Evolutionary conservation across 1,139 yeast genomes (phyloP).

Genomic region (Saccharomycopsis hybrid): DNA sequence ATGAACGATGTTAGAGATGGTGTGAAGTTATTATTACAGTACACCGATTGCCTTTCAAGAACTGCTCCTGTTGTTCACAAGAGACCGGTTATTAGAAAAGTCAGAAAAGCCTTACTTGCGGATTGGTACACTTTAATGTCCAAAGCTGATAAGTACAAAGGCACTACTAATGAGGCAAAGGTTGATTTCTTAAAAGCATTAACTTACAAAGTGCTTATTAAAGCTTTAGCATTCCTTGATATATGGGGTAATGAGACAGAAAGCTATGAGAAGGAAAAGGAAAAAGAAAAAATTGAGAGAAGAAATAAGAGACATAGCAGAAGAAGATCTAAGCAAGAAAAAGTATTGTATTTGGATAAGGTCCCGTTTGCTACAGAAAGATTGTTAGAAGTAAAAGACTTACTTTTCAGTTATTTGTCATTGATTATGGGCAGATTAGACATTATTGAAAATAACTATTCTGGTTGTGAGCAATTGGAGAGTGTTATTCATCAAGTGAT

Average conservation of each 20-base stretch:
- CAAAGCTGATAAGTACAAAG: constrained; percentile 77
- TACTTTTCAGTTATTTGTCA: constrained; percentile 65
- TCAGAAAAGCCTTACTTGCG: constrained; percentile 74
- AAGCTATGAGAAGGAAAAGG: constrained; percentile 26
- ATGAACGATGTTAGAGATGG: constrained; percentile 74
- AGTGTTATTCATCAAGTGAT: constrained; percentile 63
- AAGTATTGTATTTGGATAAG: constrained; percentile 31
- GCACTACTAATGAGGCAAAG: constrained; percentile 58
- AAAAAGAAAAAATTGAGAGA: constrained; percentile 25
- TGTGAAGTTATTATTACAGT: constrained; percentile 65
- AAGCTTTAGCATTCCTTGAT: constrained; percentile 66
- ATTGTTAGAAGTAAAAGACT: constrained; percentile 66
- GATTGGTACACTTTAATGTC: constrained; percentile 89
- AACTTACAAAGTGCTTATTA: constrained; percentile 67
- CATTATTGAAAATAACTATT: constrained; percentile 63
- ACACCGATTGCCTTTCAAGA: constrained; percentile 79
- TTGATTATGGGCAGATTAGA: constrained; percentile 67
- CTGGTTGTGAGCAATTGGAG: constrained; percentile 63
- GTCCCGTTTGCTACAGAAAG: constrained; percentile 71
- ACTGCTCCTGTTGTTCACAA: constrained; percentile 71
- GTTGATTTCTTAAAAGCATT: constrained; percentile 66
- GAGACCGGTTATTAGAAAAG: constrained; percentile 61
- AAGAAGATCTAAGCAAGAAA: constrained; percentile 16
- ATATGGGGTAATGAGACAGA: constrained; percentile 64
- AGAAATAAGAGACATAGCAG: constrained; percentile 12